Evolutionary conservation across 495 filamentous ascomycete genomes (phyloP), one percentile per base, ranked within the genome.

Genomic region (Cairneyella variabilis): DNA sequence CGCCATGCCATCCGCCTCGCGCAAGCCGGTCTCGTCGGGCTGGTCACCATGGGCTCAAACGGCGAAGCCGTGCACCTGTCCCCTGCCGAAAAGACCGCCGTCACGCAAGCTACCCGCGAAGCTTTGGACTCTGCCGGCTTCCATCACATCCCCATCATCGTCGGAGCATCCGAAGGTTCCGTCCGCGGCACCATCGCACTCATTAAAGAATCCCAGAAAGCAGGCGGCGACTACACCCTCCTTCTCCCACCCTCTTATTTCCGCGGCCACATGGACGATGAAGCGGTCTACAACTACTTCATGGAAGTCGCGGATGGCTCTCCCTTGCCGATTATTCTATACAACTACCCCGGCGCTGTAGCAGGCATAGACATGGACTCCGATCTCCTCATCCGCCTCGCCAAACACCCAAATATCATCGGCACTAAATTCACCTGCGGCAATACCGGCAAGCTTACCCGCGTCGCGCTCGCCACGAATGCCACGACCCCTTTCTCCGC

Each of bases 281-380:
- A 85, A 46, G 79, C 86, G 30, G 74, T 95, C 26, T 82, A 83
- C 59, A 82, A 83, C 59, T 95, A 85, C 75, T 95, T 85, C 73
- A 83, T 78, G 14, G 73, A 75, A 26, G 86, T 93, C 1, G 90
- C 90, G 21, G 86, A 91, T 64, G 74, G 60, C 10, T 85, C 82
- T 20, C 88, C 90, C 6, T 66, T 95, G 14, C 87, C 88, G 2
- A 71, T 95, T n/a, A 80, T 92, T 49, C 73, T 95, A 11, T 93
- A 95, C 75, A 95, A 95, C 75, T 95, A 95, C 71, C 90, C 90
- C 1, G 90, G 89, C 30, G 90, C 89, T 30, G 90, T 95, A 4
- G 82, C 88, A n/a, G 90, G 90, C 23, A 89, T 95, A 61, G 90
- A 95, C 65, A 88, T 95, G 86, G 89, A 92, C 76, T 89, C 84